Evolutionary conservation across 179 eudicot species (phyloP), one percentile per base, ranked within the genome.

Genomic region (Amaranthus tricolor): DNA sequence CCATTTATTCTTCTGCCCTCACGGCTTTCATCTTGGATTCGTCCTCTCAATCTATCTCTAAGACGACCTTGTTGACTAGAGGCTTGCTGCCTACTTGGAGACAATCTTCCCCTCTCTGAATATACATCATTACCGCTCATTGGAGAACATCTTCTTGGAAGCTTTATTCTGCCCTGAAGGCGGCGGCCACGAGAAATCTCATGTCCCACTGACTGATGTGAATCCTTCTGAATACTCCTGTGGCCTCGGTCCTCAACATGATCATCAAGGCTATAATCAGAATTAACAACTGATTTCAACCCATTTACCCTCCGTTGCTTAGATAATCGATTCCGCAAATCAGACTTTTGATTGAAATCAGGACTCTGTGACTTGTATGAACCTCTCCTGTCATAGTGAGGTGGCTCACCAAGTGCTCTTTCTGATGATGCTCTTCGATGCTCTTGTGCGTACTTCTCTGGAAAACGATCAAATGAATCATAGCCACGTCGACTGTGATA

Each of bases 131-230:
- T 54, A 75, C 76, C 77, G 68, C 83, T 40, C 17, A 68, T 14
- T 9, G 90, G 87, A 77, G 97, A 79, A 68, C 88, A 81, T 76
- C 82, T 83, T 62, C 86, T 81, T 0, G 94, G 93, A 74, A 90
- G 86, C 81, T 84, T 88, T 76, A 94, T 89, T 79, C 98, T 90
- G 68, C 97, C 98, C 48, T 89, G 89, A 62, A 94, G 91, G 52
- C 98, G 94, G 74, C 86, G 79, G 74, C 93, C 77, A 56, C 83
- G 68, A 15, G 88, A 72, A 73, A 82, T 80, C 73, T 88, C 96
- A 17, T 67, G 88, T 40, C 76, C 51, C 9, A 84, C 82, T 55
- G 88, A 70, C 70, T 76, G 77, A 60, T 79, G 85, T 8, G 74
- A 56, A n/a, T 88, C 97, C 80, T 87, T 86, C 56, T 81, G 82